These are phyloP conservation scores for Graphilbum sp. DNA, from an alignment of 2,329 filamentous ascomycete genomes.

Conservation along the genomic window DNA sequence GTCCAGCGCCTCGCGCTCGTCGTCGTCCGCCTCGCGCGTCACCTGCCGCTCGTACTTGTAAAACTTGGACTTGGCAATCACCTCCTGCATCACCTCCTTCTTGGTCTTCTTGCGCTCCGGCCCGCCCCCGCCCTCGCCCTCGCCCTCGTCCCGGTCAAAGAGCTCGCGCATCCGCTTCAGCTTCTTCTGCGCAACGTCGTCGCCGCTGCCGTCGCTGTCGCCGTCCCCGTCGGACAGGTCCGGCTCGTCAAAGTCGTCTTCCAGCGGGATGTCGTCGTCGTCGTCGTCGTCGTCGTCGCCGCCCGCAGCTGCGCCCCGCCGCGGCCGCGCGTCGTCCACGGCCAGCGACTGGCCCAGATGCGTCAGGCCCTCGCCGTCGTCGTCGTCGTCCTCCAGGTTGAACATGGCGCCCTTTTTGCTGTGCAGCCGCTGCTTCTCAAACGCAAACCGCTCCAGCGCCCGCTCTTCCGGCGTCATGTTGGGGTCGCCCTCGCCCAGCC, in stretches of 20 bases:
- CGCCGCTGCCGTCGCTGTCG: conserved; percentile 33
- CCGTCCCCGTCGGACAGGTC: conserved; percentile 49
- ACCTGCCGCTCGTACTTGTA: conserved; percentile 91
- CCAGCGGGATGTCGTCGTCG: conserved; percentile 17
- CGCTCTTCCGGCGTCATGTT: conserved; percentile 87
- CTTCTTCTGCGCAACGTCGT: conserved; percentile 35
- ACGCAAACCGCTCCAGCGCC: conserved; percentile 77
- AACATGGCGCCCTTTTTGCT: conserved; percentile 62
- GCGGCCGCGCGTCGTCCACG: too few relatives aligned
- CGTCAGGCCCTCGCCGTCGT: conserved; percentile 53
- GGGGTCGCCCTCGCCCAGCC: conserved; percentile 91
- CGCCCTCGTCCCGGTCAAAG: conserved; percentile 23
- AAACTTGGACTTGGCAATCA: conserved; percentile 92
- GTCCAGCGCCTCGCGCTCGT: conserved; percentile 69
- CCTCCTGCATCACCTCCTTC: conserved; percentile 92
- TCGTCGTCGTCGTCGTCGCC: too few relatives aligned
- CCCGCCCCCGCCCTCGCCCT: conserved; percentile 29
- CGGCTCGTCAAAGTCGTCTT: conserved; percentile 67
- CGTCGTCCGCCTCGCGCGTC: conserved; percentile 83
- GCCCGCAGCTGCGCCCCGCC: too few relatives aligned
- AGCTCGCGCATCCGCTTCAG: conserved; percentile 38
- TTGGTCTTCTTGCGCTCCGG: conserved; percentile 87
- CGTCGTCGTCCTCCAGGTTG: conserved; percentile 74
- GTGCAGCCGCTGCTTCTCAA: conserved; percentile 66
- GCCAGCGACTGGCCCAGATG: conserved; percentile 65